Conservation (phyloP, 768 basidiomycete genomes). For the Lactarius hatsudake region DNA sequence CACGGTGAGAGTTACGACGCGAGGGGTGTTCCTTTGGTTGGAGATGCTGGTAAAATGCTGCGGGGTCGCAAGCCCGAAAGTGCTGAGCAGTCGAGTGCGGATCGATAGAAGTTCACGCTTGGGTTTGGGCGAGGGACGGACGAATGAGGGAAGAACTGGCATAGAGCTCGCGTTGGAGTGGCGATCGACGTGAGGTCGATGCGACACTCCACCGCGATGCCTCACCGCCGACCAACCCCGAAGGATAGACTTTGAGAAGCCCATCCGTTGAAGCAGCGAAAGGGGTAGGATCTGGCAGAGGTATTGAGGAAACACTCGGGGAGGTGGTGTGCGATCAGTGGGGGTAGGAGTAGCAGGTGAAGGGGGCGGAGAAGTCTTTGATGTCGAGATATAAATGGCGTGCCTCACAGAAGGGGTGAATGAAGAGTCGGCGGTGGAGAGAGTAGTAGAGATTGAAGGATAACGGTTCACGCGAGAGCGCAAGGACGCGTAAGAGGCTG, state of each 20-base stretch:
- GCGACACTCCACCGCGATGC: slow-evolving; percentile 28
- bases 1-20: slow-evolving; percentile 15
- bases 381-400: slow-evolving; percentile 19
- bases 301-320: neutral
- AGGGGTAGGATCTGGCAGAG: neutral
- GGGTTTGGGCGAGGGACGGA: slow-evolving; percentile 1
- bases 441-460: slow-evolving; percentile 29
- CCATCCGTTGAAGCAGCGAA: slow-evolving; percentile 8
- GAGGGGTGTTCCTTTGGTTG: neutral
- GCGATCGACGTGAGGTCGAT: slow-evolving; percentile 19
- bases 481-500: slow-evolving; percentile 28
- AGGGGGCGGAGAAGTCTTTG: slow-evolving; percentile 15
- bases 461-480: slow-evolving; percentile 26
- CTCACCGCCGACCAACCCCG: slow-evolving; percentile 16
- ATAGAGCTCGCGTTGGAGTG: slow-evolving; percentile 22
- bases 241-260: slow-evolving; percentile 25
- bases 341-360: slow-evolving; percentile 23
- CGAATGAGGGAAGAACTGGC: slow-evolving; percentile 13
- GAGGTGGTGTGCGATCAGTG: slow-evolving; percentile 3
- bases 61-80: slow-evolving; percentile 23
- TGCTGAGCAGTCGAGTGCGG: slow-evolving; percentile 27
- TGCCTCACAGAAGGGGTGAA: slow-evolving; percentile 15
- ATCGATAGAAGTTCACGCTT: slow-evolving; percentile 22
- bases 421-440: slow-evolving; percentile 21
- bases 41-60: slow-evolving; percentile 17